Evolutionary conservation across 495 filamentous ascomycete genomes (phyloP).

Genomic region (Aspergillus affinis): DNA sequence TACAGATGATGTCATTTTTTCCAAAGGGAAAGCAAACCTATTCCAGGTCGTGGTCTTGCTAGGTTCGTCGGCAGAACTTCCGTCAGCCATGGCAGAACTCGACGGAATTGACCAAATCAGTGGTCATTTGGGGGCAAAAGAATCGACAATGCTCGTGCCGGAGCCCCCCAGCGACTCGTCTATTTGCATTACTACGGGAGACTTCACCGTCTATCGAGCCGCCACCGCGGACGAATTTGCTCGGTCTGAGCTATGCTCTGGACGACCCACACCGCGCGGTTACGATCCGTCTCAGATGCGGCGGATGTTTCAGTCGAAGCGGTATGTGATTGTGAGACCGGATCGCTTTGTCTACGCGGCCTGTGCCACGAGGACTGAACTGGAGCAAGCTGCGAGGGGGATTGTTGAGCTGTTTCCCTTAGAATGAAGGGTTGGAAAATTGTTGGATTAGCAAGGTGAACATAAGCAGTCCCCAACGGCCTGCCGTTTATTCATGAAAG

Average conservation of each 20-base stretch:
- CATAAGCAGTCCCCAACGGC: no score
- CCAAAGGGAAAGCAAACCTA: not conserved
- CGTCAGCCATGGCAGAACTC: not conserved
- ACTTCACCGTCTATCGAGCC: not conserved
- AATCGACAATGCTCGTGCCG: not conserved
- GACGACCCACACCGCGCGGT: not conserved
- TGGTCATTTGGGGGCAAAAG: not conserved
- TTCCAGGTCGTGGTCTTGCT: constrained; percentile 4
- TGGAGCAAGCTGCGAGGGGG: not conserved
- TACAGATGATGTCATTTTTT: constrained; percentile 31
- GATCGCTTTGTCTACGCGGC: constrained; percentile 4
- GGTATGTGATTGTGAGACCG: not conserved
- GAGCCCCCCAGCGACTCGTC: not conserved
- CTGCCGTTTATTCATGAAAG: no score
- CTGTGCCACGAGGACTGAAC: not conserved
- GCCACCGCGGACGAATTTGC: not conserved
- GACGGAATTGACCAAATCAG: not conserved
- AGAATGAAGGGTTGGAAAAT: no score
- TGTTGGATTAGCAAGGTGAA: no score
- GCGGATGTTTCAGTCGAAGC: not conserved
- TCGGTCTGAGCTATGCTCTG: not conserved
- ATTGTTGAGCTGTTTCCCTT: not conserved
- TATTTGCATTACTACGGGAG: not conserved
- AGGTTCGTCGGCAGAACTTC: not conserved
- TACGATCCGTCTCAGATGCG: not conserved